Conservation (phyloP, 1,139 yeast genomes). For the Blastobotrys indianensis region DNA sequence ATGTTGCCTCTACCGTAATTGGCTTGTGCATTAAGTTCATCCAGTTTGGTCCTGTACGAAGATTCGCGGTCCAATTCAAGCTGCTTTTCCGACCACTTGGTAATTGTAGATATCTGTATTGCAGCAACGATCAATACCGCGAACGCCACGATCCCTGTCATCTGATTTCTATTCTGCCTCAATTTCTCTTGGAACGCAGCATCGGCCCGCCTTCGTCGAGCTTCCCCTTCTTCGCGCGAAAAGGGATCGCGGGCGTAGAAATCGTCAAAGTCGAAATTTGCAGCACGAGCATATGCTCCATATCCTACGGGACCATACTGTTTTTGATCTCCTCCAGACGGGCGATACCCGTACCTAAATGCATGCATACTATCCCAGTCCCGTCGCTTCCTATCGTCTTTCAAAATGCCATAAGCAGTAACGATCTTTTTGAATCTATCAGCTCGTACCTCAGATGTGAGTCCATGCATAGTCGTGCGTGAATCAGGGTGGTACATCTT, state of each 20-base stretch:
- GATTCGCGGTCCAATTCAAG: constrained; percentile 18
- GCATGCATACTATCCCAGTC: constrained; percentile 28
- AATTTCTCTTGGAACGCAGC: constrained; percentile 28
- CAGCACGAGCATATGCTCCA: background rate
- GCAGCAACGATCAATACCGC: constrained; percentile 25
- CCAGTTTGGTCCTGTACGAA: constrained; percentile 21
- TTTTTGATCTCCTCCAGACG: background rate
- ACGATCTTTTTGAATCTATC: constrained; percentile 64
- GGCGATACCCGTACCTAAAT: constrained; percentile 27
- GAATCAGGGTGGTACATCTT: constrained; percentile 84
- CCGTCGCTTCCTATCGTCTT: constrained; percentile 46
- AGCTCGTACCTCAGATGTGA: constrained; percentile 19
- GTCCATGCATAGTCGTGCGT: constrained; percentile 10
- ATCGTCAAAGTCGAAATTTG: constrained; percentile 5
- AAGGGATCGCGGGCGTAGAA: constrained; percentile 13
- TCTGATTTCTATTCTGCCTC: constrained; percentile 25
- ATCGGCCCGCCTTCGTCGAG: constrained; percentile 16
- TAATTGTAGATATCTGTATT: constrained; percentile 26
- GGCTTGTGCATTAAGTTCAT: constrained; percentile 22
- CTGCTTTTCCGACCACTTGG: constrained; percentile 21
- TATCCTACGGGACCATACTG: constrained; percentile 8
- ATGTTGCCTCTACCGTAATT: constrained; percentile 26
- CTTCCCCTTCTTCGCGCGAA: constrained; percentile 2
- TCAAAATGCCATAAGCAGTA: constrained; percentile 66
- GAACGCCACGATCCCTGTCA: constrained; percentile 24